Conservation (phyloP, 805 yeast species). For the Lipomyces sp. region DNA sequence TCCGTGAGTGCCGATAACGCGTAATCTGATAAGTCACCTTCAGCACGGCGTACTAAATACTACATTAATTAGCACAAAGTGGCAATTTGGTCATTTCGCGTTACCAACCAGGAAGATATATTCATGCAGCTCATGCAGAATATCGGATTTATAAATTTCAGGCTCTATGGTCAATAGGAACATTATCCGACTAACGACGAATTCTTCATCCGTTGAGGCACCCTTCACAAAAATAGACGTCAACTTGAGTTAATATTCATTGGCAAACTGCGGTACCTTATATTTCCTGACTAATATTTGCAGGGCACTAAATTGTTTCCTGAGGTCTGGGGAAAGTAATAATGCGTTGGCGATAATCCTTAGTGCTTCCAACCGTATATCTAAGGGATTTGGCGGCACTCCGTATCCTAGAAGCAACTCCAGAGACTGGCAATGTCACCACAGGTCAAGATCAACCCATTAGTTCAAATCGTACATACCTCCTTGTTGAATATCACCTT, state of each 20-base stretch:
- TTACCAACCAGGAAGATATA: neutral
- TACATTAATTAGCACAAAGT: constrained; percentile 1
- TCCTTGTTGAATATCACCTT: constrained; percentile 10
- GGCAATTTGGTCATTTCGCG: constrained; percentile 12
- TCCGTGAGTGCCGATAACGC: constrained; percentile 14
- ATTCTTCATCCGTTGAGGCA: constrained; percentile 24
- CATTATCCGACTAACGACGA: constrained; percentile 29
- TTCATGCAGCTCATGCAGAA: neutral
- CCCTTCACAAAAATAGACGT: constrained; percentile 8
- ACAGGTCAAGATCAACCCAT: neutral
- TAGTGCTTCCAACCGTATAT: constrained; percentile 25
- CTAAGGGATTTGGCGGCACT: neutral
- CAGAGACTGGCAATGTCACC: constrained; percentile 4
- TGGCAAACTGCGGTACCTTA: constrained; percentile 7
- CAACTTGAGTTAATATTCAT: neutral
- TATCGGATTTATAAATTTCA: neutral
- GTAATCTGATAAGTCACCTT: neutral
- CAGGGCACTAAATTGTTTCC: constrained; percentile 13
- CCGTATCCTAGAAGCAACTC: constrained; percentile 13
- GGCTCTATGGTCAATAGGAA: constrained; percentile 24
- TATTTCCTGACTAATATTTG: constrained; percentile 10
- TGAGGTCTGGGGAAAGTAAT: constrained; percentile 9
- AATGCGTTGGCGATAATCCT: constrained; percentile 30
- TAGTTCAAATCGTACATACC: neutral
- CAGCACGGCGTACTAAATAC: neutral